A percentile compares a stretch with the other conserved stretches of the same genome.
Conservation (phyloP, 192 early-diverging fungal species). For the Obelidium mucronatum region DNA sequence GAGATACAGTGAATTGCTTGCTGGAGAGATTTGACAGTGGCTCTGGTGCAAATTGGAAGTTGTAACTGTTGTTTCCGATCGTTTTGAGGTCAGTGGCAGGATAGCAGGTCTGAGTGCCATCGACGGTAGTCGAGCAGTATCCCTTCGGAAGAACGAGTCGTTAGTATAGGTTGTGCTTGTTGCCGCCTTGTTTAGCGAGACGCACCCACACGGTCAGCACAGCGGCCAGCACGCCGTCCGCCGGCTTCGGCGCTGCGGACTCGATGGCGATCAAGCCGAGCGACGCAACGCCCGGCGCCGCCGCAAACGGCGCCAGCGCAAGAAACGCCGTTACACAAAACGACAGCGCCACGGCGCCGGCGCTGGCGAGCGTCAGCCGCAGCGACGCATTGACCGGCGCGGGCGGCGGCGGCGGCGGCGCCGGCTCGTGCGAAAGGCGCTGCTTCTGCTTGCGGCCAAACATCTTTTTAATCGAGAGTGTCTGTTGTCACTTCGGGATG, state of each 20-base stretch:
- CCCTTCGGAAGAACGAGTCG: slow-evolving; percentile 17
- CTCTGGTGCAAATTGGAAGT: slow-evolving; percentile 20
- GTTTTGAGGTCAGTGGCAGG: slow-evolving; percentile 20
- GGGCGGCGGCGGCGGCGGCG: neutral
- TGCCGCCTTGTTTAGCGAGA: neutral
- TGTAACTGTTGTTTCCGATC: slow-evolving; percentile 5
- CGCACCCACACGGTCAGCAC: slow-evolving; percentile 29
- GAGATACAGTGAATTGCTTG: slow-evolving; percentile 4
- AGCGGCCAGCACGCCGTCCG: slow-evolving; percentile 6
- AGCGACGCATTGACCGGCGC: neutral
- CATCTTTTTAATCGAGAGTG: neutral
- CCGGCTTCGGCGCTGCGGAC: neutral
- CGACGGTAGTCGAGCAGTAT: slow-evolving; percentile 8
- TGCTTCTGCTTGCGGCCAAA: neutral
- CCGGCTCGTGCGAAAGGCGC: neutral
- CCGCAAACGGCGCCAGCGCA: slow-evolving; percentile 21
- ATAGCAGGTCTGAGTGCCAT: neutral
- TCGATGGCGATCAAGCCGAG: slow-evolving; percentile 11
- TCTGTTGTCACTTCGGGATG: too few species aligned
- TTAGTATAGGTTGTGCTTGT: neutral
- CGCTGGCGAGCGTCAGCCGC: neutral
- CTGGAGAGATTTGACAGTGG: neutral
- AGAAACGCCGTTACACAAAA: neutral
- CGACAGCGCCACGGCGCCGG: neutral
- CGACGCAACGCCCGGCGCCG: neutral